Conservation (phyloP, 768 basidiomycete species). For the Fomitopsis serialis region DNA sequence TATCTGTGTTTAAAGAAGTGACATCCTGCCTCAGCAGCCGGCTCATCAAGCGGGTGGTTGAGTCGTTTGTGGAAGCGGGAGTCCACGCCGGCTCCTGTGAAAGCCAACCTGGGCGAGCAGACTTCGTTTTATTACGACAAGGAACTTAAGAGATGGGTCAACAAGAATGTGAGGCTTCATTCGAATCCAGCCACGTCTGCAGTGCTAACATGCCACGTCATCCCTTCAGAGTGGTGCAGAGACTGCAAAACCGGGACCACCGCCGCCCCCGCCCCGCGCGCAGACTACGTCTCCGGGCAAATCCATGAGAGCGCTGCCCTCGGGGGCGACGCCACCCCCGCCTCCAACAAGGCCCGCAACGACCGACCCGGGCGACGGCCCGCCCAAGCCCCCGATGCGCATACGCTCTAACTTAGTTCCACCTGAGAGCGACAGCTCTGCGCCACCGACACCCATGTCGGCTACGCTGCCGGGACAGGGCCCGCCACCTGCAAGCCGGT, state of each 20-base stretch:
- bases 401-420: slow-evolving; percentile 65
- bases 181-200: not conserved
- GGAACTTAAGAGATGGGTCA: slow-evolving; percentile 94
- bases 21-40: slow-evolving; percentile 15
- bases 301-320: slow-evolving; percentile 32
- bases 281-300: slow-evolving; percentile 82
- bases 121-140: slow-evolving; percentile 90
- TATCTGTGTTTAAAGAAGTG: too few species aligned
- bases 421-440: slow-evolving; percentile 28
- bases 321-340: slow-evolving; percentile 28
- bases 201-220: not conserved
- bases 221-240: slow-evolving; percentile 49
- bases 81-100: slow-evolving; percentile 62
- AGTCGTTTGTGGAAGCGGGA: slow-evolving; percentile 78
- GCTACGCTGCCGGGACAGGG: slow-evolving; percentile 24
- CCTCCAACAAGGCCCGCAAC: slow-evolving; percentile 55
- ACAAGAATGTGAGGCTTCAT: slow-evolving; percentile 65
- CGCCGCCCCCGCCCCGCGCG: slow-evolving; percentile 78
- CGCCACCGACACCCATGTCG: slow-evolving; percentile 23
- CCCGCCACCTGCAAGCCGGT: slow-evolving; percentile 41
- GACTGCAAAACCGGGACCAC: slow-evolving; percentile 48
- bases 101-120: slow-evolving; percentile 91
- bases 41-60: slow-evolving; percentile 65
- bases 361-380: slow-evolving; percentile 51
- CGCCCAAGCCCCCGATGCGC: slow-evolving; percentile 47